Conservation (phyloP, 345 rosid species). For the Clarkia xantiana region DNA sequence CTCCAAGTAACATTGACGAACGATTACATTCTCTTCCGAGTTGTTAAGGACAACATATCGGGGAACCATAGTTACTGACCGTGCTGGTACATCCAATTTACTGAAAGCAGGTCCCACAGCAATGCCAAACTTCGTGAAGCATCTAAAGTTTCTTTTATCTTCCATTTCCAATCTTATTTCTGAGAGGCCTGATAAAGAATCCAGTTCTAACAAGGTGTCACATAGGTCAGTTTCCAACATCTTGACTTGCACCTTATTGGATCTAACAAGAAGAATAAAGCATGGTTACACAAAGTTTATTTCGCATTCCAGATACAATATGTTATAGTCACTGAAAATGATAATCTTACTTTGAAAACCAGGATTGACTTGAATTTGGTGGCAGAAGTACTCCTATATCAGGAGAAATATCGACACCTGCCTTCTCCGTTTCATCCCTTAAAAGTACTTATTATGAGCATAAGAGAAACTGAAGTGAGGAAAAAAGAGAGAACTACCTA, state of each 20-base stretch:
- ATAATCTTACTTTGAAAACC: constrained; percentile 58
- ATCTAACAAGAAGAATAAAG: constrained; percentile 20
- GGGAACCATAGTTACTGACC: constrained; percentile 49
- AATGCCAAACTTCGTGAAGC: constrained; percentile 62
- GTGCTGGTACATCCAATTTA: constrained; percentile 43
- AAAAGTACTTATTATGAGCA: constrained; percentile 15
- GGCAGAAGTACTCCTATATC: constrained; percentile 57
- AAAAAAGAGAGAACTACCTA: constrained; percentile 9
- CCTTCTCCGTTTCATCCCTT: constrained; percentile 47
- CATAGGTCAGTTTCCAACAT: constrained; percentile 38
- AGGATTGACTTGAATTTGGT: constrained; percentile 50
- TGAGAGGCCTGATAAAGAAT: constrained; percentile 74
- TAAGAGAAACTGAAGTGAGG: constrained; percentile 7
- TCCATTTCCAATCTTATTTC: constrained; percentile 57
- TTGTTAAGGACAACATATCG: constrained; percentile 62
- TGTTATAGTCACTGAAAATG: neutral
- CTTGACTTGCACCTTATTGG: constrained; percentile 41
- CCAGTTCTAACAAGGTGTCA: constrained; percentile 57
- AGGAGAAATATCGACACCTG: constrained; percentile 35
- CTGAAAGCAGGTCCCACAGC: constrained; percentile 44
- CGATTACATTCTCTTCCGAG: constrained; percentile 45
- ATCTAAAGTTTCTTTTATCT: constrained; percentile 36
- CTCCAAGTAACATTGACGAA: constrained; percentile 73
- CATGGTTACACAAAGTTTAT: too few relatives aligned
- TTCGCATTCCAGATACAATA: neutral